Percentiles rank a stretch among this genome's conserved stretches.
Evolutionary conservation across 169 alveolate genomes (phyloP).

Genomic region (Eimeria acervulina): DNA sequence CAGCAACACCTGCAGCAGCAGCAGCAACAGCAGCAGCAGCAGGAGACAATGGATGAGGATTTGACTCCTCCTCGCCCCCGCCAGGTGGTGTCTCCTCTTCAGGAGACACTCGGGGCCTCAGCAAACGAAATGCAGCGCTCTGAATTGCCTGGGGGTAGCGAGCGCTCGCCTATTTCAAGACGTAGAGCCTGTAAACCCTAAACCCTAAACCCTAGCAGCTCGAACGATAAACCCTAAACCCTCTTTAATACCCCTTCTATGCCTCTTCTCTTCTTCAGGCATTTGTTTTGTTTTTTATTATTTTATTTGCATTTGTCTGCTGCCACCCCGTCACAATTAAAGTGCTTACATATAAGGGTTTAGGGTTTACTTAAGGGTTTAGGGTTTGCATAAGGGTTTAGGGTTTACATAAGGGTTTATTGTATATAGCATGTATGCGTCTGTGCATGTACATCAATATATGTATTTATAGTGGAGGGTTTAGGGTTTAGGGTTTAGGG

Average conservation of each 20-base stretch:
- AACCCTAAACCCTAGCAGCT: not conserved
- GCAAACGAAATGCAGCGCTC: not conserved
- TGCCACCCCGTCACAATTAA: no score
- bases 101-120: no score
- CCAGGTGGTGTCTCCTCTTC: no score
- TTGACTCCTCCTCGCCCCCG: not conserved
- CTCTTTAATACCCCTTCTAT: not conserved
- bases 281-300: no score
- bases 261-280: not conserved
- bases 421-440: no score
- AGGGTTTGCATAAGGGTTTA: no score
- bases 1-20: no score
- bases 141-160: not conserved
- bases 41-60: not conserved
- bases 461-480: not conserved
- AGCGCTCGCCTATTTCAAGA: not conserved
- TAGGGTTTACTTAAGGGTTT: no score
- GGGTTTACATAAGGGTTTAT: no score
- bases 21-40: conserved; percentile 22
- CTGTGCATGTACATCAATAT: no score
- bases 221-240: conserved; percentile 23
- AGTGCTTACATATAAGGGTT: no score
- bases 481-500: conserved; percentile 30
- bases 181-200: not conserved
- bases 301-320: no score